Percentiles rank a stretch among this genome's conserved stretches.
phyloP scores from a whole-genome alignment of 2,329 filamentous ascomycete genomes.

The Neonectria faginata region DNA sequence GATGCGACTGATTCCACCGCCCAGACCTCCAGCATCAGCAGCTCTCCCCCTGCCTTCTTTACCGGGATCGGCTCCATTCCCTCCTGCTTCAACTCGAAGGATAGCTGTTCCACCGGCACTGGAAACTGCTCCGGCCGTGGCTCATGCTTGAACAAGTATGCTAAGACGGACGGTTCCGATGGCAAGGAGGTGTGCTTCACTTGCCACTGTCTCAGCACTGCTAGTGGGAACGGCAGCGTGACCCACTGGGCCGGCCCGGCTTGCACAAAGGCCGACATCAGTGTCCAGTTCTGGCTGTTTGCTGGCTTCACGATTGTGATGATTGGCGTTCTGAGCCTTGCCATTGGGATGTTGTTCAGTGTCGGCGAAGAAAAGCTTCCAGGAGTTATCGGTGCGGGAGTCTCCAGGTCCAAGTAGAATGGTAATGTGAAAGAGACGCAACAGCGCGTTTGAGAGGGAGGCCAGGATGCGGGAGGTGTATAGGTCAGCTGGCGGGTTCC shows the following conservation, averaged over 20 bases:
- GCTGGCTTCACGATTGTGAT: constrained; percentile 78
- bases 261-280: constrained; percentile 93
- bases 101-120: constrained; percentile 76
- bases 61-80: constrained; percentile 65
- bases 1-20: constrained; percentile 40
- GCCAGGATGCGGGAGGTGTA: constrained; percentile 39
- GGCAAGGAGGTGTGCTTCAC: constrained; percentile 73
- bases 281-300: constrained; percentile 89
- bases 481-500: constrained; percentile 36
- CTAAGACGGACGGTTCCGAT: constrained; percentile 54
- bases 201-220: constrained; percentile 78
- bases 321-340: constrained; percentile 74
- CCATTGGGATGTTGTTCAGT: constrained; percentile 81
- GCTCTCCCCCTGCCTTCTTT: constrained; percentile 52
- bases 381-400: constrained; percentile 95
- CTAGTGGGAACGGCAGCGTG: constrained; percentile 68
- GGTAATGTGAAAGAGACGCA: background rate
- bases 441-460: constrained; percentile 24
- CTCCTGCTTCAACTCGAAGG: constrained; percentile 78
- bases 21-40: constrained; percentile 41
- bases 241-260: constrained; percentile 85
- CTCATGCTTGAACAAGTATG: constrained; percentile 76
- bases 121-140: constrained; percentile 87
- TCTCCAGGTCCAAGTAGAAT: constrained; percentile 75
- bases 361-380: constrained; percentile 91